These are phyloP conservation scores for Russula sp. DNA, from an alignment of 768 basidiomycete species.

Conservation along the genomic window DNA sequence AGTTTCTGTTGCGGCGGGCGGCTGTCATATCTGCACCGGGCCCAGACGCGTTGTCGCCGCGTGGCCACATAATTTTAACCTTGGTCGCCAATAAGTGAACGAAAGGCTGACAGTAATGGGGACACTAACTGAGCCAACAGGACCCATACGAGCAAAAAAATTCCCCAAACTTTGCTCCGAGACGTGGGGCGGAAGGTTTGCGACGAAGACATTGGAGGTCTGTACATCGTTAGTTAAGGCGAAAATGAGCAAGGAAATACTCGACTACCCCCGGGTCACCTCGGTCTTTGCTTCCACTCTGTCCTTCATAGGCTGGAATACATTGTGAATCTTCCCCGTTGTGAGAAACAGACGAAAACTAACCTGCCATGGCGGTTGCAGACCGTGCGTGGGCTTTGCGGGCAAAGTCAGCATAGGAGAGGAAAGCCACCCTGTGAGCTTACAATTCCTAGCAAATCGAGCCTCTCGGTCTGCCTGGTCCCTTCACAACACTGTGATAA, in stretches of 20 bases:
- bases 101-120: slow-evolving; percentile 1
- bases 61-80: slow-evolving; percentile 99
- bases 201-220: slow-evolving; percentile 96
- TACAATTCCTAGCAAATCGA: slow-evolving; percentile 69
- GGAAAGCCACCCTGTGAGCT: slow-evolving; percentile 22
- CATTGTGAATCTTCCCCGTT: not conserved
- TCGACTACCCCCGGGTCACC: slow-evolving; percentile 74
- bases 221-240: slow-evolving; percentile 36
- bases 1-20: slow-evolving; percentile 63
- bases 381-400: slow-evolving; percentile 62
- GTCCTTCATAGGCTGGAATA: slow-evolving; percentile 74
- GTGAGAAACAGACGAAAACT: slow-evolving; percentile 31
- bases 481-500: slow-evolving; percentile 41
- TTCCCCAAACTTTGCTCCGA: slow-evolving; percentile 82
- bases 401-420: not conserved
- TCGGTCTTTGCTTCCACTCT: slow-evolving; percentile 85
- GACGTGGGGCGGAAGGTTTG: slow-evolving; percentile 84
- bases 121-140: slow-evolving; percentile 79
- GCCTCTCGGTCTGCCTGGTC: slow-evolving; percentile 92
- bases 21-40: slow-evolving; percentile 76
- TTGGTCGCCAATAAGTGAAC: slow-evolving; percentile 34
- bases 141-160: slow-evolving; percentile 88
- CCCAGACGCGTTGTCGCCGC: slow-evolving; percentile 64
- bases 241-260: not conserved
- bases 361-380: slow-evolving; percentile 87